Evolutionary conservation across 495 filamentous ascomycete genomes (phyloP).

Genomic region (Penicillium daleae): DNA sequence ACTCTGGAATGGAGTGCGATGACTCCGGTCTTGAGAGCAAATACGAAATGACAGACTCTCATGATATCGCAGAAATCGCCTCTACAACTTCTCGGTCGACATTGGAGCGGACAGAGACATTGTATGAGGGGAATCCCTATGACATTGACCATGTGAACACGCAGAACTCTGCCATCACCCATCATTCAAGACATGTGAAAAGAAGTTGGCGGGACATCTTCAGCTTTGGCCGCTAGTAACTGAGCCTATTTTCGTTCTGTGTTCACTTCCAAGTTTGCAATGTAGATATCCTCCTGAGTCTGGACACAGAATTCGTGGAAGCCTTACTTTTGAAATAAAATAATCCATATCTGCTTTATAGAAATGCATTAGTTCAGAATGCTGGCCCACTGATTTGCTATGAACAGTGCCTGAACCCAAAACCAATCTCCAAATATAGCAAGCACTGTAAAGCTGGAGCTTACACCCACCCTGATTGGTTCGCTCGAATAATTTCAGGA

Average conservation of each 20-base stretch:
- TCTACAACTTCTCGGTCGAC: constrained; percentile 15
- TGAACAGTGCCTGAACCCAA: too few species aligned
- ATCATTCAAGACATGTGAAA: constrained; percentile 20
- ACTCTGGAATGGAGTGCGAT: background rate
- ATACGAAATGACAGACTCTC: background rate
- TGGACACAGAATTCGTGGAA: too few species aligned
- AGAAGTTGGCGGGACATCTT: constrained; percentile 10
- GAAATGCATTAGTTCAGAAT: too few species aligned
- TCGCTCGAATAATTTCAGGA: background rate
- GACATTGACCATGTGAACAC: constrained; percentile 39
- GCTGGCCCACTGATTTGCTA: too few species aligned
- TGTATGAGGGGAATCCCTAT: constrained; percentile 33
- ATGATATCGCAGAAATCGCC: background rate
- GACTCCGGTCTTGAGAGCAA: background rate
- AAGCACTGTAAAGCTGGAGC: background rate
- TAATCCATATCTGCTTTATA: too few species aligned
- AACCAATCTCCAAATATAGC: background rate
- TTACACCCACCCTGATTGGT: background rate
- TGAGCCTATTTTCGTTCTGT: background rate
- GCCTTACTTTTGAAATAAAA: too few species aligned
- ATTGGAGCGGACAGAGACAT: constrained; percentile 11
- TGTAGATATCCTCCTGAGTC: too few species aligned
- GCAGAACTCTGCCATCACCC: constrained; percentile 31
- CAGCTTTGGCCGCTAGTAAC: constrained; percentile 9
- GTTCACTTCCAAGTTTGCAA: too few species aligned